Conservation (phyloP, 805 yeast species). For the Candida bentonensis region DNA sequence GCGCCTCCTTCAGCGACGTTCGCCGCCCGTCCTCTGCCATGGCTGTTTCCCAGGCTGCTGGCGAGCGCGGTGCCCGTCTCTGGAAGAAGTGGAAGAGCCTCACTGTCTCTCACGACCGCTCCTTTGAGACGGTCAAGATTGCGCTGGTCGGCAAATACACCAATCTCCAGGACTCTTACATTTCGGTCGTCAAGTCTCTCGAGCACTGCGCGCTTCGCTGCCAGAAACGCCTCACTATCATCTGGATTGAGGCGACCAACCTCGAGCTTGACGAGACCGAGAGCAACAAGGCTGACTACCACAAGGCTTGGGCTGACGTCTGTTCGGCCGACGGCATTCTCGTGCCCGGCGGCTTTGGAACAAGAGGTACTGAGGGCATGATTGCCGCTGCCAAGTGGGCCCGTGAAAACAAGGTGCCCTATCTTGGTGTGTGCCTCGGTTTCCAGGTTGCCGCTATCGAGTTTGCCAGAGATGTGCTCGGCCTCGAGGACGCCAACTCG, state of each 20-base stretch:
- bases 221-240: slow-evolving; percentile 67
- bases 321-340: slow-evolving; percentile 92
- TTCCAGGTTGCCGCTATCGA: slow-evolving; percentile 95
- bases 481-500: slow-evolving; percentile 54
- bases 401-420: slow-evolving; percentile 89
- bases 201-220: slow-evolving; percentile 94
- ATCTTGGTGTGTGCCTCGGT: slow-evolving; percentile 93
- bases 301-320: slow-evolving; percentile 88
- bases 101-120: slow-evolving; percentile 67
- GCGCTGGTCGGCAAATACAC: slow-evolving; percentile 98
- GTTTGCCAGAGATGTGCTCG: slow-evolving; percentile 68
- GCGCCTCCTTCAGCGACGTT: slow-evolving; percentile 46
- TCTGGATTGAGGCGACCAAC: slow-evolving; percentile 93
- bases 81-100: slow-evolving; percentile 67
- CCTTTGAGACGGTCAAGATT: slow-evolving; percentile 78
- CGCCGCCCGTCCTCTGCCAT: slow-evolving; percentile 21
- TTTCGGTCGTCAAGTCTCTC: slow-evolving; percentile 86
- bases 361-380: slow-evolving; percentile 98
- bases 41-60: background rate
- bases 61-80: slow-evolving; percentile 55
- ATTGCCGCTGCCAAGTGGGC: slow-evolving; percentile 94
- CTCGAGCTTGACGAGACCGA: slow-evolving; percentile 62
- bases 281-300: slow-evolving; percentile 60
- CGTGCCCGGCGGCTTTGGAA: slow-evolving; percentile 98
- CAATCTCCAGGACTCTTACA: slow-evolving; percentile 83